Evolutionary conservation across 257 asterid species (phyloP).

Genomic region (Scutellaria galericulata): DNA sequence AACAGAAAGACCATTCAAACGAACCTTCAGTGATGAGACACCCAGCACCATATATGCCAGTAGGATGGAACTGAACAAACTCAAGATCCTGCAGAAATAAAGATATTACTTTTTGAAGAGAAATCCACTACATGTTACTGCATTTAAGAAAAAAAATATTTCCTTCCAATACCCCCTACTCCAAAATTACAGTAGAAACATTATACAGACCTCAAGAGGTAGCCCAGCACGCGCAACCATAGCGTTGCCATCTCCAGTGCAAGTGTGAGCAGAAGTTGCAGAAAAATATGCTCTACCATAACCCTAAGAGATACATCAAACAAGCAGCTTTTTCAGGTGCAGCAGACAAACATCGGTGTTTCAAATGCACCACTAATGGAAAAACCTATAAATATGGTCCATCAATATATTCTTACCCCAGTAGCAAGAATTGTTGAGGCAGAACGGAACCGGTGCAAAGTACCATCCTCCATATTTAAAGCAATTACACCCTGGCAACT

Average conservation of each 20-base stretch:
- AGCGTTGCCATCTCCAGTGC: slow-evolving; percentile 99
- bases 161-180: neutral
- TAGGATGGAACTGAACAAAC: slow-evolving; percentile 96
- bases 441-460: slow-evolving; percentile 89
- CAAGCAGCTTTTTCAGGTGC: slow-evolving; percentile 15
- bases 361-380: slow-evolving; percentile 4
- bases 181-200: slow-evolving; percentile 20
- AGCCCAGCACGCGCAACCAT: slow-evolving; percentile 99
- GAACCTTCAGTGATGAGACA: slow-evolving; percentile 97
- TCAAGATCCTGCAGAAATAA: slow-evolving; percentile 79
- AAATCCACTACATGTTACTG: slow-evolving; percentile 18
- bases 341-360: slow-evolving; percentile 22
- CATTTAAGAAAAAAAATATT: neutral
- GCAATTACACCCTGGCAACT: slow-evolving; percentile 83
- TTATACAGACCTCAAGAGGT: slow-evolving; percentile 79
- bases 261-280: slow-evolving; percentile 99
- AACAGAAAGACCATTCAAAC: slow-evolving; percentile 16
- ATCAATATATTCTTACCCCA: slow-evolving; percentile 61
- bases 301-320: slow-evolving; percentile 58
- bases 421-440: slow-evolving; percentile 93
- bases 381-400: slow-evolving; percentile 8
- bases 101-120: slow-evolving; percentile 26
- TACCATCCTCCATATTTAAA: slow-evolving; percentile 94
- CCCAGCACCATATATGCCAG: slow-evolving; percentile 99
- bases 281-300: slow-evolving; percentile 96